These are phyloP conservation scores for Helminthosporium solani DNA, from an alignment of 2,329 filamentous ascomycete genomes.

Conservation along the genomic window DNA sequence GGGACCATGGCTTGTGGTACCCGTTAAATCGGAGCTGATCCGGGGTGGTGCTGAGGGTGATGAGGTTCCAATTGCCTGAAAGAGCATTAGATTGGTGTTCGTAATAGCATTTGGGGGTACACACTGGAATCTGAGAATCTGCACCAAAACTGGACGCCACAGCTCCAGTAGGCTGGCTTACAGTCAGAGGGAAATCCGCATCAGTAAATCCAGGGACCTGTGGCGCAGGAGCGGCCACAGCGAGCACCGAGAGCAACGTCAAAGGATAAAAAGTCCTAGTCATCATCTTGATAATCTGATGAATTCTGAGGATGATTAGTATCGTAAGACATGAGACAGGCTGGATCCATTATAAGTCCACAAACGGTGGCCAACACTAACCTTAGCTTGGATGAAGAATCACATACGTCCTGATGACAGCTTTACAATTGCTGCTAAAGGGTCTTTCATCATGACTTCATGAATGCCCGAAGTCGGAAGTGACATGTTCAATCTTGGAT, in stretches of 20 bases:
- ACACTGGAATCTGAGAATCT: slow-evolving; percentile 47
- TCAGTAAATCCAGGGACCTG: slow-evolving; percentile 49
- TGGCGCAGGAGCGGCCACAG: slow-evolving; percentile 42
- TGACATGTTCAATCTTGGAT: slow-evolving; percentile 23
- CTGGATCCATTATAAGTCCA: slow-evolving; percentile 9
- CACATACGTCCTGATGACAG: slow-evolving; percentile 25
- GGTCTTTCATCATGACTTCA: slow-evolving; percentile 35
- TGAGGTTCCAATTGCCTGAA: slow-evolving; percentile 22
- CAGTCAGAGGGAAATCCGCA: slow-evolving; percentile 47
- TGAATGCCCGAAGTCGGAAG: slow-evolving; percentile 33
- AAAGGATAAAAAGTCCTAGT: slow-evolving; percentile 36
- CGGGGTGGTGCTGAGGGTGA: slow-evolving; percentile 46
- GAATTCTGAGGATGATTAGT: not conserved
- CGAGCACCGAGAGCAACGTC: slow-evolving; percentile 38
- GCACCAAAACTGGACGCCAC: slow-evolving; percentile 47
- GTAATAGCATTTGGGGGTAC: slow-evolving; percentile 17
- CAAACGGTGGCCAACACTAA: not conserved
- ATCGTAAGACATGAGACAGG: too few species aligned
- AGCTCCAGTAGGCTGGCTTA: slow-evolving; percentile 31
- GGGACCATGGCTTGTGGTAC: slow-evolving; percentile 67
- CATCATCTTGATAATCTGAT: slow-evolving; percentile 37
- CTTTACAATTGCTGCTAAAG: slow-evolving; percentile 8
- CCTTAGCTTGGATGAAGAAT: too few species aligned
- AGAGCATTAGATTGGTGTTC: not conserved
- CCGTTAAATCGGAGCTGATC: slow-evolving; percentile 52